Percentiles rank a stretch among this genome's conserved stretches.
These are phyloP conservation scores for Trametes maxima DNA, from an alignment of 768 basidiomycete species.

Conservation along the genomic window DNA sequence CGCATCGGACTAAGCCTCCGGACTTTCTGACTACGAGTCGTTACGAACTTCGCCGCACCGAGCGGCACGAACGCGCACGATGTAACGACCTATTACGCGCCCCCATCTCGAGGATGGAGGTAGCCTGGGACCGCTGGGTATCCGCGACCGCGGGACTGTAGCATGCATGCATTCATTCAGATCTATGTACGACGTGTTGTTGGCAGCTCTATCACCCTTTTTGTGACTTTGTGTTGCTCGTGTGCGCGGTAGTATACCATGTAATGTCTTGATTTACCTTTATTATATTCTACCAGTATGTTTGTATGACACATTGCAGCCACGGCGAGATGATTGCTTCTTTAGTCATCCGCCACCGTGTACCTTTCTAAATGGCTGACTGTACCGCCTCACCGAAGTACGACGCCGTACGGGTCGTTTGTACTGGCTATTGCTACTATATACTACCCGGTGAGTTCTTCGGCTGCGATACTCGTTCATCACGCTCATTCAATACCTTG, in stretches of 20 bases:
- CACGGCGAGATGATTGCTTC: neutral
- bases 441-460: no score
- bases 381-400: no score
- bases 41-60: neutral
- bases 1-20: conserved; percentile 5
- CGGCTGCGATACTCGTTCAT: no score
- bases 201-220: neutral
- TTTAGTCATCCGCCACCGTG: no score
- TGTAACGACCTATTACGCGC: neutral
- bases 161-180: neutral
- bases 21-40: neutral
- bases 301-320: neutral
- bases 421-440: no score
- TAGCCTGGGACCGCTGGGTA: neutral
- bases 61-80: conserved; percentile 7
- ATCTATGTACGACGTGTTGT: neutral
- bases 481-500: no score
- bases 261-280: conserved; percentile 2
- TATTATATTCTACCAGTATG: neutral
- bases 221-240: neutral
- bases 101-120: no score
- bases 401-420: no score
- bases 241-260: conserved; percentile 11
- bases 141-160: neutral
- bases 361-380: neutral